Evolutionary conservation across 768 basidiomycete species (phyloP).

Genomic region (Lepiota subincarnata): DNA sequence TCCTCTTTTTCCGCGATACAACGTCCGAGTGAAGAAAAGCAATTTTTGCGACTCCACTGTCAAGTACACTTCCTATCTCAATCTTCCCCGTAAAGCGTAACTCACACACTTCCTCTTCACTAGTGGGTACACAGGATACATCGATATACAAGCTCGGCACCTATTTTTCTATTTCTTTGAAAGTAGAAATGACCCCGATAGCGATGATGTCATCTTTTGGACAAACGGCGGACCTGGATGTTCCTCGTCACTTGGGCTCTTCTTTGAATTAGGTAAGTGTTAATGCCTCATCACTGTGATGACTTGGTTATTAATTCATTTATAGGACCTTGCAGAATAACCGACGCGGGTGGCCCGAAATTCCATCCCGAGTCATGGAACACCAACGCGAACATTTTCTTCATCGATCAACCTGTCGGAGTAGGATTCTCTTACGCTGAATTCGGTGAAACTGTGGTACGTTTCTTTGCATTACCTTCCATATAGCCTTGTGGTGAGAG

Average conservation of each 20-base stretch:
- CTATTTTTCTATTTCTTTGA: slow-evolving; percentile 81
- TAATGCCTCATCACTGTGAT: neutral
- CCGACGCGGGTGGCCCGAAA: slow-evolving; percentile 45
- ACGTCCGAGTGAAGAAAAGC: slow-evolving; percentile 54
- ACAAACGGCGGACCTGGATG: slow-evolving; percentile 45
- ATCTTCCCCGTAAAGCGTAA: neutral
- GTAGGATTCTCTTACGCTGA: slow-evolving; percentile 65
- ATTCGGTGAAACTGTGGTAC: slow-evolving; percentile 56
- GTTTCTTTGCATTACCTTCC: slow-evolving; percentile 17
- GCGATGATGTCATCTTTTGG: slow-evolving; percentile 63
- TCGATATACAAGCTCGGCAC: slow-evolving; percentile 60
- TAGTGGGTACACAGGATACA: slow-evolving; percentile 47
- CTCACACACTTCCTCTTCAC: neutral
- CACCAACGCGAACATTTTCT: slow-evolving; percentile 61
- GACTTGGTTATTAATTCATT: neutral
- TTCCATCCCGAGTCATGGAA: slow-evolving; percentile 68
- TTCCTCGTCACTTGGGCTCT: slow-evolving; percentile 51
- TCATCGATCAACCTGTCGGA: slow-evolving; percentile 59
- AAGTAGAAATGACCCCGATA: slow-evolving; percentile 56
- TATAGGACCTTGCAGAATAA: slow-evolving; percentile 64
- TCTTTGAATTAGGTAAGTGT: slow-evolving; percentile 51
- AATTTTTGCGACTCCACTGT: slow-evolving; percentile 56
- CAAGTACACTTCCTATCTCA: slow-evolving; percentile 28
- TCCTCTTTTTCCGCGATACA: slow-evolving; percentile 47
- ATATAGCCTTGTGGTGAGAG: neutral